These are phyloP conservation scores for Clarireedia homoeocarpa DNA, from an alignment of 2,329 filamentous ascomycete species.

Conservation along the genomic window DNA sequence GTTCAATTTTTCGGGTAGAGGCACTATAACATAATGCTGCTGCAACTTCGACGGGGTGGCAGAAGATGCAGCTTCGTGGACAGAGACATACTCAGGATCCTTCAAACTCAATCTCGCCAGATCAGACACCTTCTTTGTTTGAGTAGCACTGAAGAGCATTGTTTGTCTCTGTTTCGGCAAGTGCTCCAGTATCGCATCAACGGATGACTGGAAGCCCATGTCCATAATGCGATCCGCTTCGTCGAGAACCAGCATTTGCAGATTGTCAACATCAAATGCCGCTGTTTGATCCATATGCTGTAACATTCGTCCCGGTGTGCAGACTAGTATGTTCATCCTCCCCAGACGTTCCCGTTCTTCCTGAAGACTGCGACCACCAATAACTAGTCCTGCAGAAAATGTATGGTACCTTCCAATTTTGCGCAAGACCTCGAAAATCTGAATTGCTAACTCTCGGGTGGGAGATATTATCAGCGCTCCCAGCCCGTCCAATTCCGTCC, in stretches of 20 bases:
- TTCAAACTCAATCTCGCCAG: slow-evolving; percentile 79
- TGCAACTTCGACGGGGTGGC: slow-evolving; percentile 80
- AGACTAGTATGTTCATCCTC: slow-evolving; percentile 95
- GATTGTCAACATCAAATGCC: slow-evolving; percentile 78
- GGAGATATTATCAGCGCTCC: slow-evolving; percentile 90
- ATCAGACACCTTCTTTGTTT: slow-evolving; percentile 90
- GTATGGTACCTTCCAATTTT: slow-evolving; percentile 84
- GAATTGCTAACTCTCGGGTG: slow-evolving; percentile 88
- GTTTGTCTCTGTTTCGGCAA: slow-evolving; percentile 82
- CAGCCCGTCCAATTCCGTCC: slow-evolving; percentile 84
- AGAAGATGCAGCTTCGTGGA: slow-evolving; percentile 72
- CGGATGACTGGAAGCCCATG: slow-evolving; percentile 86
- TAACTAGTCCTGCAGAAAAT: slow-evolving; percentile 88
- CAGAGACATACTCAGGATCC: slow-evolving; percentile 90
- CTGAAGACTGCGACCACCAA: slow-evolving; percentile 83
- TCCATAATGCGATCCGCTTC: slow-evolving; percentile 97
- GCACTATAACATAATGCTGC: slow-evolving; percentile 85
- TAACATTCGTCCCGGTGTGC: slow-evolving; percentile 88
- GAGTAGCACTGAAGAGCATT: slow-evolving; percentile 89
- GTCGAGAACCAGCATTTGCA: slow-evolving; percentile 89
- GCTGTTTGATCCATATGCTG: slow-evolving; percentile 95
- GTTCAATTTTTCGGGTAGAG: slow-evolving; percentile 81
- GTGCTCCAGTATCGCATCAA: slow-evolving; percentile 91
- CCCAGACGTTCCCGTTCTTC: slow-evolving; percentile 78
- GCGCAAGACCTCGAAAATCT: slow-evolving; percentile 90